A percentile compares a stretch with the other conserved stretches of the same genome.
These are phyloP conservation scores for Tubosaeta sp. DNA, from an alignment of 768 basidiomycete species.

Conservation along the genomic window DNA sequence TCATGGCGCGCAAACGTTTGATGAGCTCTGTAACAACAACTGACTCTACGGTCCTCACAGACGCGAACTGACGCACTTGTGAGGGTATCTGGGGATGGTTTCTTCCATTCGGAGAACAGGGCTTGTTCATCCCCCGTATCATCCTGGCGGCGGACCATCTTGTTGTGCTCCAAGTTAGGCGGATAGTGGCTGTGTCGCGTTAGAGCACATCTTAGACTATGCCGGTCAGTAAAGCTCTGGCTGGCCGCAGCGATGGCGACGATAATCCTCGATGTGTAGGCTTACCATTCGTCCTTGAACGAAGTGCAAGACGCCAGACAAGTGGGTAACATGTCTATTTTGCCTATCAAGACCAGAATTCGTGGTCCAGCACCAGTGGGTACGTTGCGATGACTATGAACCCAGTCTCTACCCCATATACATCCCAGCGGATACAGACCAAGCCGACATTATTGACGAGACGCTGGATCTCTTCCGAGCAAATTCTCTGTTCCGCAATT, in stretches of 20 bases:
- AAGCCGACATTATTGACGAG: conserved; percentile 92
- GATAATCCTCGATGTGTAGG: conserved; percentile 44
- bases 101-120: conserved; percentile 41
- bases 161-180: not conserved
- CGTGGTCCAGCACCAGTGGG: conserved; percentile 88
- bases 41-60: not conserved
- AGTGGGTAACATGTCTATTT: conserved; percentile 84
- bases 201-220: conserved; percentile 35
- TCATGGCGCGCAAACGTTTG: conserved; percentile 72
- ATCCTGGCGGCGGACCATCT: conserved; percentile 27
- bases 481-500: conserved; percentile 98
- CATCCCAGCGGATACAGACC: conserved; percentile 64
- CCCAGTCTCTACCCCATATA: conserved; percentile 10
- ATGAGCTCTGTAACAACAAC: conserved; percentile 58
- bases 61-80: conserved; percentile 53
- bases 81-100: conserved; percentile 65
- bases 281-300: conserved; percentile 94
- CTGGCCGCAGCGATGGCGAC: not conserved
- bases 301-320: conserved; percentile 75
- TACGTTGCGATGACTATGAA: conserved; percentile 29
- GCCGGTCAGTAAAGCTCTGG: conserved; percentile 45
- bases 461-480: conserved; percentile 95
- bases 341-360: conserved; percentile 88
- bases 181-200: conserved; percentile 12
- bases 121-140: conserved; percentile 34